phyloP scores from a whole-genome alignment of 2,329 filamentous ascomycete genomes.

The Alternaria brassicicola region DNA sequence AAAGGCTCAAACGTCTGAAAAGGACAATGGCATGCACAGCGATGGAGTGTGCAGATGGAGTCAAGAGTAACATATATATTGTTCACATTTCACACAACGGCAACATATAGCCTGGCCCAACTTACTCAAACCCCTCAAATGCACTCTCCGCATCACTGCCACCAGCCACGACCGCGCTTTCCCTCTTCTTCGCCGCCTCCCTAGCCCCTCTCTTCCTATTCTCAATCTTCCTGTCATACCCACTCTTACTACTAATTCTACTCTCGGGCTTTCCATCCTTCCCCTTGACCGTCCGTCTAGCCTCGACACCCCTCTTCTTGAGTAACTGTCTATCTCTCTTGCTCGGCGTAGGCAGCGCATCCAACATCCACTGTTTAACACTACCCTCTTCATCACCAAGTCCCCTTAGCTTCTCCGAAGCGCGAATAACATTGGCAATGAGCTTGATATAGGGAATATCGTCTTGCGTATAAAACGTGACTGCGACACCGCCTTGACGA shows the following conservation, averaged over 20 bases:
- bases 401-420: conserved; percentile 73
- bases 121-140: conserved; percentile 52
- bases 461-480: conserved; percentile 95
- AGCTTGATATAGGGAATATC: conserved; percentile 89
- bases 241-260: conserved; percentile 83
- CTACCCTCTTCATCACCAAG: conserved; percentile 52
- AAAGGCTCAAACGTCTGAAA: background rate
- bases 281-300: conserved; percentile 57
- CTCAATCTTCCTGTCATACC: conserved; percentile 72
- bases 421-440: conserved; percentile 89
- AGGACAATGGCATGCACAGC: background rate
- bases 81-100: background rate
- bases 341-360: conserved; percentile 80
- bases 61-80: background rate
- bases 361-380: conserved; percentile 74
- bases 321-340: conserved; percentile 85
- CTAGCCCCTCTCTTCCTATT: conserved; percentile 66
- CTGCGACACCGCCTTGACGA: conserved; percentile 82
- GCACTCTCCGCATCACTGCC: conserved; percentile 13
- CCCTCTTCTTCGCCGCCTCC: conserved; percentile 44
- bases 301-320: conserved; percentile 81
- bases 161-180: conserved; percentile 22
- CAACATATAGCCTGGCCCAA: background rate
- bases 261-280: conserved; percentile 40
- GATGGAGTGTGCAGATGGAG: background rate